phyloP scores from a whole-genome alignment of 2,329 filamentous ascomycete species.

The Colletotrichum shisoi region DNA sequence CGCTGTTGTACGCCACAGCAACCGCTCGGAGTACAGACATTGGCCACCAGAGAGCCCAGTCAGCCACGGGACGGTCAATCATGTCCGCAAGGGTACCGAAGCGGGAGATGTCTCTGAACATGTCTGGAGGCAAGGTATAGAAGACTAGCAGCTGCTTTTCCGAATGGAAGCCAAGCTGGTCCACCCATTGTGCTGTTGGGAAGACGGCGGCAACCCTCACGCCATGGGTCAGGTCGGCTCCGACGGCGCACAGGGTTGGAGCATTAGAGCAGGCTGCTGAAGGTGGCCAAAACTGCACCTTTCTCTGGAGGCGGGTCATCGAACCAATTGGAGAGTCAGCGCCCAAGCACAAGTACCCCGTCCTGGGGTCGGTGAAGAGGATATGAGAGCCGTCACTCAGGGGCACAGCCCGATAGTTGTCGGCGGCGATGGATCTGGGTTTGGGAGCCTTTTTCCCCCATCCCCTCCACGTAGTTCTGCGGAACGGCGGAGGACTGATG shows the following conservation, averaged over 20 bases:
- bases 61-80: conserved; percentile 31
- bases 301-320: conserved; percentile 61
- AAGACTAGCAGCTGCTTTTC: conserved; percentile 59
- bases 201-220: conserved; percentile 67
- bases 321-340: conserved; percentile 66
- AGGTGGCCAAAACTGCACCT: conserved; percentile 61
- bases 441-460: background rate
- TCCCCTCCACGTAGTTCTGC: background rate
- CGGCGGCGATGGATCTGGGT: conserved; percentile 49
- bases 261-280: conserved; percentile 44
- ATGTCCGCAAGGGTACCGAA: conserved; percentile 16
- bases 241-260: conserved; percentile 64
- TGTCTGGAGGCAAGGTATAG: conserved; percentile 68
- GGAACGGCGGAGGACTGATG: background rate
- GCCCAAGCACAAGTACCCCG: conserved; percentile 65
- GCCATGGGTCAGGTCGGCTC: conserved; percentile 64
- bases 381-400: conserved; percentile 71
- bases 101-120: conserved; percentile 53
- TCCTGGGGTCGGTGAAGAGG: conserved; percentile 68
- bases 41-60: conserved; percentile 40
- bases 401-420: conserved; percentile 70
- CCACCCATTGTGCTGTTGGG: conserved; percentile 45
- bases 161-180: background rate
- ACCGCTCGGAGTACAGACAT: conserved; percentile 33
- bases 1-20: background rate